A percentile compares a stretch with the other conserved stretches of the same genome.
phyloP scores from a whole-genome alignment of 2,329 filamentous ascomycete genomes.

The Monosporascus sp. region DNA sequence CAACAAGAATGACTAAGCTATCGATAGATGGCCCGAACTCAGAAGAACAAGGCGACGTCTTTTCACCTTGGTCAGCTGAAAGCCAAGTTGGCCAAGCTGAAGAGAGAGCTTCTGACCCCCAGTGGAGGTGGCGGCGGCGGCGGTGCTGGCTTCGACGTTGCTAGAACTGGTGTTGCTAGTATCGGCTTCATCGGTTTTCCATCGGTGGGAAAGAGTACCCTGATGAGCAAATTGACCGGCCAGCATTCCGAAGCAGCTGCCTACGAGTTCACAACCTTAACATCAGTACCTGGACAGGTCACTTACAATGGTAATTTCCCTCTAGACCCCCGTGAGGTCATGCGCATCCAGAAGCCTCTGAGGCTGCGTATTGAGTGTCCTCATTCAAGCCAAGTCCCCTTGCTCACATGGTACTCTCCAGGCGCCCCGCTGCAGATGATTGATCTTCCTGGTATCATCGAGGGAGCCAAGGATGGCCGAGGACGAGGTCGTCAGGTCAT shows the following conservation, averaged over 20 bases:
- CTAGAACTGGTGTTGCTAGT: constrained; percentile 93
- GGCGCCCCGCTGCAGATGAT: constrained; percentile 96
- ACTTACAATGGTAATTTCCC: constrained; percentile 68
- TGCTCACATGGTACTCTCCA: constrained; percentile 19
- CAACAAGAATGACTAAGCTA: constrained; percentile 9
- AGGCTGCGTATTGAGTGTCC: neutral
- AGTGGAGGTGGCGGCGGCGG: constrained; percentile 77
- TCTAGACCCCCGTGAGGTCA: too few relatives aligned
- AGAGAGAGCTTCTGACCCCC: constrained; percentile 89
- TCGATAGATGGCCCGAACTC: constrained; percentile 81
- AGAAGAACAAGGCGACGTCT: constrained; percentile 95
- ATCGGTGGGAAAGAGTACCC: constrained; percentile 95
- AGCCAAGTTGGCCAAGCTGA: constrained; percentile 96
- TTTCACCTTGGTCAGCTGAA: constrained; percentile 95
- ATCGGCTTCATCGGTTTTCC: constrained; percentile 98
- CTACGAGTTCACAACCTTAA: constrained; percentile 98
- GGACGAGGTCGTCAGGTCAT: constrained; percentile 97
- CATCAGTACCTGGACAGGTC: constrained; percentile 93
- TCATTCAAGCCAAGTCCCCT: neutral
- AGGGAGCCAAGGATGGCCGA: constrained; percentile 96
- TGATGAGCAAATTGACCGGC: constrained; percentile 91
- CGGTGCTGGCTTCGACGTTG: constrained; percentile 91
- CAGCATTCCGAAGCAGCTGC: constrained; percentile 96
- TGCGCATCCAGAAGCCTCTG: neutral
- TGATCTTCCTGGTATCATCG: constrained; percentile 96